A percentile compares a stretch with the other conserved stretches of the same genome.
These are phyloP conservation scores for Myriosclerotinia duriaeana DNA, from an alignment of 2,329 filamentous ascomycete genomes.

Conservation along the genomic window DNA sequence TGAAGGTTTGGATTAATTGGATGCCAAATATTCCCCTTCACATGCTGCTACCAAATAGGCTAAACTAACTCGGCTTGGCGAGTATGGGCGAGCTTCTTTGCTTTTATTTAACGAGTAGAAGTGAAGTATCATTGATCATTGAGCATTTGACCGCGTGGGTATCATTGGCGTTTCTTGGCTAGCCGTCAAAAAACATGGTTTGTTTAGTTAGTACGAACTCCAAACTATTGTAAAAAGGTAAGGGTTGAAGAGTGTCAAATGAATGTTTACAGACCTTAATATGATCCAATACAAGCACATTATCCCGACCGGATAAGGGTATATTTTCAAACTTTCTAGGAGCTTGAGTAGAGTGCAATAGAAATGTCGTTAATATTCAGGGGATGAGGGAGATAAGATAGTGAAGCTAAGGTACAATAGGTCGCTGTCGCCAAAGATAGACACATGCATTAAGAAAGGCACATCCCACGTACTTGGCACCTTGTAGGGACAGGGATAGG, in stretches of 20 bases:
- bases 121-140: neutral
- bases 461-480: neutral
- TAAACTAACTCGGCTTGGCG: neutral
- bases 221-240: too few relatives aligned
- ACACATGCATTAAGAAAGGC: neutral
- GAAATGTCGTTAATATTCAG: neutral
- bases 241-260: too few relatives aligned
- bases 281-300: too few relatives aligned
- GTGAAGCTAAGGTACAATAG: neutral
- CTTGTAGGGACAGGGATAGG: neutral
- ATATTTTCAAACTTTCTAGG: too few relatives aligned
- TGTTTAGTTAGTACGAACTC: neutral
- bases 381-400: neutral
- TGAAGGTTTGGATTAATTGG: too few relatives aligned
- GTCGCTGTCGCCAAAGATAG: neutral
- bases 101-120: neutral
- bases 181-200: neutral
- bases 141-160: neutral
- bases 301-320: too few relatives aligned
- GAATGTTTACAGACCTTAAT: too few relatives aligned
- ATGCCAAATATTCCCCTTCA: neutral
- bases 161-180: neutral
- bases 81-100: too few relatives aligned
- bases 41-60: neutral
- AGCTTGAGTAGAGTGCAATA: neutral